Conservation (phyloP, 1,139 yeast species). For the Chernovozyma aurita region DNA sequence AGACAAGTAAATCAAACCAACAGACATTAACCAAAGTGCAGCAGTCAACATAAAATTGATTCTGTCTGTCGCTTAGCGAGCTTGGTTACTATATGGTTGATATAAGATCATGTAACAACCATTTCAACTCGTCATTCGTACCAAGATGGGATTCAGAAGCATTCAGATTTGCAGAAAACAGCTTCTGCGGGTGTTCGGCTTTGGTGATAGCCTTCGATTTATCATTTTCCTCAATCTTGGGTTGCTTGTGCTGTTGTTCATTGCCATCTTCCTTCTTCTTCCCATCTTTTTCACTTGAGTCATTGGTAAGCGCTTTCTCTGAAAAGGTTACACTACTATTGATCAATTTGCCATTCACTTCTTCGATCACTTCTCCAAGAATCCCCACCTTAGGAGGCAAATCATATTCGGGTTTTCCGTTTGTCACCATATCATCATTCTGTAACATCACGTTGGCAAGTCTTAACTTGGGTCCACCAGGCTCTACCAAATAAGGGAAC, state of each 20-base stretch:
- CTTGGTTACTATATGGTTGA: conserved; percentile 30
- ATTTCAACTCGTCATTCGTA: conserved; percentile 62
- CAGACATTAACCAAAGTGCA: too few relatives aligned
- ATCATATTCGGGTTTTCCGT: conserved; percentile 36
- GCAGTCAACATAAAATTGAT: too few relatives aligned
- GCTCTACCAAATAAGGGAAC: conserved; percentile 65
- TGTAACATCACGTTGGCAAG: conserved; percentile 50
- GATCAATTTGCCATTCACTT: not conserved
- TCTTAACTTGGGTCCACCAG: conserved; percentile 56
- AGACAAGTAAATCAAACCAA: too few relatives aligned
- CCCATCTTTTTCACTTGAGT: not conserved
- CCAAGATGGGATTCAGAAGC: conserved; percentile 44
- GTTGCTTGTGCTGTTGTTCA: too few relatives aligned
- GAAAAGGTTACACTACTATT: not conserved
- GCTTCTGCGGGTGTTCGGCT: not conserved
- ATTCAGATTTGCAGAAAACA: conserved; percentile 8
- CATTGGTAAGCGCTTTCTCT: not conserved
- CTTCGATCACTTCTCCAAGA: conserved; percentile 1
- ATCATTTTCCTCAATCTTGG: conserved; percentile 1
- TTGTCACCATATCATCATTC: conserved; percentile 47
- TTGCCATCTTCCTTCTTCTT: conserved; percentile 1
- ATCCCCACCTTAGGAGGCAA: conserved; percentile 33
- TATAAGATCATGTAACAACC: conserved; percentile 61
- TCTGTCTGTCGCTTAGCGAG: too few relatives aligned
- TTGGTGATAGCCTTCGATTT: not conserved